Conservation (phyloP, 805 yeast genomes). For the Candida parachauliodes region DNA sequence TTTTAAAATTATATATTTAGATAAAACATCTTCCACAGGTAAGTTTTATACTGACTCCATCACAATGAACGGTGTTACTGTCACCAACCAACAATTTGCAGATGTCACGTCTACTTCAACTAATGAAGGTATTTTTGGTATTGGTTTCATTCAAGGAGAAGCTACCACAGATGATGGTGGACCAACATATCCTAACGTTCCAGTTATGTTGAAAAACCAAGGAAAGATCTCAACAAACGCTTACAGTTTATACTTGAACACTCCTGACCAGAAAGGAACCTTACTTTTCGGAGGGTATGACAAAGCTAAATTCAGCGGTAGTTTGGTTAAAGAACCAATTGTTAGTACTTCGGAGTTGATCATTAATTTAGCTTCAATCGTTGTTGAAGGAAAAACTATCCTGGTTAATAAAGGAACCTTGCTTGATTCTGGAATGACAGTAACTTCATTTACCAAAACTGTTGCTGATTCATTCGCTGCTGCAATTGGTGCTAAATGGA, state of each 20-base stretch:
- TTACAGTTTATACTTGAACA: slow-evolving; percentile 35
- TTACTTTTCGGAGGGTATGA: slow-evolving; percentile 34
- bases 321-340: slow-evolving; percentile 11
- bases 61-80: slow-evolving; percentile 11
- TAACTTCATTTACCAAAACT: slow-evolving; percentile 38
- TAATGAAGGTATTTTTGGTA: slow-evolving; percentile 66
- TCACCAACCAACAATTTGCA: slow-evolving; percentile 16
- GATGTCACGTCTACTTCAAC: slow-evolving; percentile 45
- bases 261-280: slow-evolving; percentile 19
- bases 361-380: slow-evolving; percentile 42
- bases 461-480: slow-evolving; percentile 4
- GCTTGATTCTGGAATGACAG: slow-evolving; percentile 35
- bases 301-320: slow-evolving; percentile 23
- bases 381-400: slow-evolving; percentile 15
- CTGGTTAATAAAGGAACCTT: slow-evolving; percentile 19
- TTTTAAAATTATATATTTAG: slow-evolving; percentile 12
- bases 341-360: slow-evolving; percentile 21
- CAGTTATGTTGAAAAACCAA: slow-evolving; percentile 26
- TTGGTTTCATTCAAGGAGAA: slow-evolving; percentile 68
- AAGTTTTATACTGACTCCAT: slow-evolving; percentile 14
- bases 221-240: slow-evolving; percentile 33
- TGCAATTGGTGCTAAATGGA: slow-evolving; percentile 1
- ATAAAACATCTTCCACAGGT: slow-evolving; percentile 12
- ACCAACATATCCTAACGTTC: slow-evolving; percentile 28
- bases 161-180: slow-evolving; percentile 36